Percentiles rank a stretch among this genome's conserved stretches.
Conservation (phyloP, 805 yeast species). For the Torulaspora gathmanii region DNA sequence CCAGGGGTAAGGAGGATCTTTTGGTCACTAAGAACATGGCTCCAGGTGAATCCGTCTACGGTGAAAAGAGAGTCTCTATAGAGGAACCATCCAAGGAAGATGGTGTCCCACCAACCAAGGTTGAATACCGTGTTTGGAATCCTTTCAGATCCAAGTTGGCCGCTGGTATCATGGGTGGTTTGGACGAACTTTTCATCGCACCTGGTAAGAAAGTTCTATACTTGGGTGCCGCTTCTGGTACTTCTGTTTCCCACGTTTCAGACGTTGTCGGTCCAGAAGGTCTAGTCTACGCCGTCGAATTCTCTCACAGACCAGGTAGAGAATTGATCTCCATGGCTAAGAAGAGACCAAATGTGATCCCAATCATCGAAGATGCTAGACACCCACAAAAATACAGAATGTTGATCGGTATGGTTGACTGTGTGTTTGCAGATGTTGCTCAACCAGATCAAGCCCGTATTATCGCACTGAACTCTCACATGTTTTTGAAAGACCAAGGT, state of each 20-base stretch:
- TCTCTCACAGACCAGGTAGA: slow-evolving; percentile 99
- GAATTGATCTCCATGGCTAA: slow-evolving; percentile 99
- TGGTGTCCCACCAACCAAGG: slow-evolving; percentile 85
- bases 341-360: slow-evolving; percentile 98
- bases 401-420: slow-evolving; percentile 98
- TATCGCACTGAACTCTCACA: slow-evolving; percentile 95
- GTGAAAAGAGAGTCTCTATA: slow-evolving; percentile 91
- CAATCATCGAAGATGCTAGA: slow-evolving; percentile 99
- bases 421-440: slow-evolving; percentile 98
- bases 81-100: slow-evolving; percentile 91
- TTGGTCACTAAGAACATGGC: slow-evolving; percentile 94
- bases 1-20: slow-evolving; percentile 99
- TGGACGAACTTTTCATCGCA: slow-evolving; percentile 93
- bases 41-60: slow-evolving; percentile 98
- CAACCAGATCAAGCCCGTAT: slow-evolving; percentile 99
- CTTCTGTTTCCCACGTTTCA: slow-evolving; percentile 96
- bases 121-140: slow-evolving; percentile 99
- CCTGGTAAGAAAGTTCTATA: slow-evolving; percentile 98
- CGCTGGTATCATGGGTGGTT: slow-evolving; percentile 99
- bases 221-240: slow-evolving; percentile 99
- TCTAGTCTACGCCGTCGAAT: slow-evolving; percentile 96
- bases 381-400: slow-evolving; percentile 99
- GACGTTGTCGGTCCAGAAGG: slow-evolving; percentile 99
- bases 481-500: slow-evolving; percentile 97
- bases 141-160: slow-evolving; percentile 99